Conservation (phyloP, 352 stramenopile species). For the Phytophthora ohioensis region DNA sequence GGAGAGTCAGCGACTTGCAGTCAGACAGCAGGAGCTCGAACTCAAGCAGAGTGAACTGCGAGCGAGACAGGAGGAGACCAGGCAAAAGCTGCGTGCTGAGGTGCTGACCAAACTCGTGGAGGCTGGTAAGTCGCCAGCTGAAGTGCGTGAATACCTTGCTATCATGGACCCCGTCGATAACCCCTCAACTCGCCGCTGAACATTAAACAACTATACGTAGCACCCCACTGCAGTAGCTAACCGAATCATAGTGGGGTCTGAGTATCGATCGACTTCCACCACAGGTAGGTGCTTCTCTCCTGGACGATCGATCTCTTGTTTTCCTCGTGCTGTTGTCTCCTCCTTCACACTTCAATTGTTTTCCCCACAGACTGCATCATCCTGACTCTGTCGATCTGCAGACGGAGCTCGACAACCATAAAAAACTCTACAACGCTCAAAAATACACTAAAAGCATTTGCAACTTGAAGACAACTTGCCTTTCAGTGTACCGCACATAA, state of each 20-base stretch:
- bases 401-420: too few relatives aligned
- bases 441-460: too few relatives aligned
- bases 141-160: slow-evolving; percentile 44
- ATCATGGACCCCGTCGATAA: slow-evolving; percentile 39
- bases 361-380: too few relatives aligned
- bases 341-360: too few relatives aligned
- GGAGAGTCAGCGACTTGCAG: slow-evolving; percentile 50
- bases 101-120: slow-evolving; percentile 39
- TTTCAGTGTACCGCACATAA: slow-evolving; percentile 24
- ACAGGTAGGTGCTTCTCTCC: background rate
- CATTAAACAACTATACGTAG: slow-evolving; percentile 10
- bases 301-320: too few relatives aligned
- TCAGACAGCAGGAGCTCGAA: slow-evolving; percentile 56
- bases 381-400: too few relatives aligned
- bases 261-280: background rate
- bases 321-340: too few relatives aligned
- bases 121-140: slow-evolving; percentile 39
- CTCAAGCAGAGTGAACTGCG: slow-evolving; percentile 52
- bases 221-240: slow-evolving; percentile 1
- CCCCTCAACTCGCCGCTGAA: slow-evolving; percentile 6
- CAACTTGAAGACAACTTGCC: background rate
- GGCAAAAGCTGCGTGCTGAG: slow-evolving; percentile 42
- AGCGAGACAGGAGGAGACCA: slow-evolving; percentile 42
- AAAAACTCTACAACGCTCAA: too few relatives aligned
- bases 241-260: slow-evolving; percentile 7